Evolutionary conservation across 169 alveolate genomes (phyloP).

Genomic region (Plasmodium gonderi): DNA sequence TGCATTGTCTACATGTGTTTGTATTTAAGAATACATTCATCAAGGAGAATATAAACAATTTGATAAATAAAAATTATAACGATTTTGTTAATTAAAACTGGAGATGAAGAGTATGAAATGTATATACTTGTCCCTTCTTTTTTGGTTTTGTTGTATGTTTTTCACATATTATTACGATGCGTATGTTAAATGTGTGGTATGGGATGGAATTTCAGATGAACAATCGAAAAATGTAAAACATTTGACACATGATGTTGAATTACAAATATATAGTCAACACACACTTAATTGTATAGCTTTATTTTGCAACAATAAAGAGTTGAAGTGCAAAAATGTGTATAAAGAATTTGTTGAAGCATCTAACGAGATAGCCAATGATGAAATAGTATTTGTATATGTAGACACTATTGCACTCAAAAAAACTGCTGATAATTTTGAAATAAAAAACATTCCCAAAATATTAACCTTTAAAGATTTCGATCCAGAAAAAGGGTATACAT

Average conservation of each 20-base stretch:
- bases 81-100: too few relatives aligned
- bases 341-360: constrained; percentile 55
- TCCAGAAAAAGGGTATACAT: constrained; percentile 73
- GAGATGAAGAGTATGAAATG: too few relatives aligned
- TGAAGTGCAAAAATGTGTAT: constrained; percentile 43
- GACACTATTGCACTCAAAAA: constrained; percentile 31
- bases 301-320: constrained; percentile 60
- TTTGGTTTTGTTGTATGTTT: too few relatives aligned
- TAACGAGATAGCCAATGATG: constrained; percentile 24
- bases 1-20: too few relatives aligned
- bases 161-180: too few relatives aligned
- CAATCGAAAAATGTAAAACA: constrained; percentile 49
- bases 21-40: too few relatives aligned
- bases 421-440: constrained; percentile 71
- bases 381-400: constrained; percentile 50
- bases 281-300: constrained; percentile 52
- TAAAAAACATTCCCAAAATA: constrained; percentile 34
- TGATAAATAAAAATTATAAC: too few relatives aligned
- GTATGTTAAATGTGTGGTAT: background rate
- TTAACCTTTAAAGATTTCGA: constrained; percentile 58
- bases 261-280: constrained; percentile 71
- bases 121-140: background rate
- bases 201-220: constrained; percentile 63
- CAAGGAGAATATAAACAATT: too few relatives aligned
- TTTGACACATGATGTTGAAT: constrained; percentile 60